phyloP scores from a whole-genome alignment of 1,284 basidiomycete species.

The Puccinia hordei region DNA sequence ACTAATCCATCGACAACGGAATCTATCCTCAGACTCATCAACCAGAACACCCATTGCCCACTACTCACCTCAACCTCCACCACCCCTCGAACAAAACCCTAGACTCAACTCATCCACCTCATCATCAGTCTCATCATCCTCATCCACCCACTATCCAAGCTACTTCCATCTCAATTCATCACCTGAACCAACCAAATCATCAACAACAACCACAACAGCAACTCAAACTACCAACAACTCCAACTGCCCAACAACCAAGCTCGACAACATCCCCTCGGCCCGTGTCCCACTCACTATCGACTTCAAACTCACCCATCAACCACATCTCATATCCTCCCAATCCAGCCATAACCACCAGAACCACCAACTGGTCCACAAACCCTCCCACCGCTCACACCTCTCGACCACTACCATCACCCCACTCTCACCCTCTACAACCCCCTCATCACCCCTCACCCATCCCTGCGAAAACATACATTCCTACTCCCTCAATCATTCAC shows the following conservation, averaged over 20 bases:
- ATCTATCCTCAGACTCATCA: not conserved
- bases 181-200: not conserved
- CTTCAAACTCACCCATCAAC: slow-evolving; percentile 17
- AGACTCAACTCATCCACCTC: not conserved
- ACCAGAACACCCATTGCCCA: not conserved
- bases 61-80: too few relatives aligned
- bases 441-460: not conserved
- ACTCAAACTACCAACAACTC: not conserved
- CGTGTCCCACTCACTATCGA: slow-evolving; percentile 8
- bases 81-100: not conserved
- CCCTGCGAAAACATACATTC: not conserved
- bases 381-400: not conserved
- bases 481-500: not conserved
- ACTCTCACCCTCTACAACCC: not conserved
- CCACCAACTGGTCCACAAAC: not conserved
- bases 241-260: not conserved
- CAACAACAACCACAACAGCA: not conserved
- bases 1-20: slow-evolving; percentile 17
- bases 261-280: not conserved
- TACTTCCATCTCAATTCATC: not conserved
- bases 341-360: not conserved
- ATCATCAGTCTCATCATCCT: not conserved
- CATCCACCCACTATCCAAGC: not conserved
- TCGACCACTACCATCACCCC: slow-evolving; percentile 5
- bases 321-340: not conserved